phyloP scores from a whole-genome alignment of 2,329 filamentous ascomycete genomes.

The Teratosphaeria destructans region DNA sequence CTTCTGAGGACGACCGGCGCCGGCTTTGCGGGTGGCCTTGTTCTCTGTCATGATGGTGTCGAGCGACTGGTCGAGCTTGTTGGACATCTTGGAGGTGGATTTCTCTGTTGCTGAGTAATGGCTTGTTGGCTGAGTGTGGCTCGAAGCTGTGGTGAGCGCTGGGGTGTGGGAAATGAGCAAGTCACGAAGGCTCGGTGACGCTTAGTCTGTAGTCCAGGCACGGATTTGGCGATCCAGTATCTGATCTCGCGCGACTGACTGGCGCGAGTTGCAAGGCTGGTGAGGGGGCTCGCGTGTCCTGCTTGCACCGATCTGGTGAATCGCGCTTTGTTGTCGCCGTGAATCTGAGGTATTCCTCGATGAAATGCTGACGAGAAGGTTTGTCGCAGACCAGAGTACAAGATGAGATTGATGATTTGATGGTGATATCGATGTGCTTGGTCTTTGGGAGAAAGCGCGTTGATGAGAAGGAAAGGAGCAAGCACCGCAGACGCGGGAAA shows the following conservation, averaged over 20 bases:
- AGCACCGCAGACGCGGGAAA: not conserved
- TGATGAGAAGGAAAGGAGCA: not conserved
- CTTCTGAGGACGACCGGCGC: constrained; percentile 33
- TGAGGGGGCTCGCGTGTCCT: not conserved
- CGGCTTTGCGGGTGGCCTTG: constrained; percentile 36
- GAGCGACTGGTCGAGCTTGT: constrained; percentile 92
- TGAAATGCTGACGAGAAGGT: not conserved
- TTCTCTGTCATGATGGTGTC: constrained; percentile 84
- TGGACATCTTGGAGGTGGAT: constrained; percentile 56
- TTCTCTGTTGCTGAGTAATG: not conserved
- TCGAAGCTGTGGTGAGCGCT: not conserved
- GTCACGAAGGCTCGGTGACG: not conserved
- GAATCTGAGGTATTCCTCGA: not conserved
- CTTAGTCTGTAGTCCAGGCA: not conserved
- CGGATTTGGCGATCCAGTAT: not conserved
- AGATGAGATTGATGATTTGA: not conserved
- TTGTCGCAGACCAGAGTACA: not conserved
- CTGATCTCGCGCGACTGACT: not conserved
- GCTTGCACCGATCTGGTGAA: not conserved
- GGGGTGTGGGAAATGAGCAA: not conserved
- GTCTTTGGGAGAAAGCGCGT: not conserved
- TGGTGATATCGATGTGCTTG: not conserved
- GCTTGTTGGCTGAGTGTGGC: not conserved
- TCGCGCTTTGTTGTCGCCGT: not conserved
- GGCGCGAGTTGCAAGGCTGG: not conserved